Evolutionary conservation across 805 yeast species (phyloP).

Genomic region (Ogataea trehalophila): DNA sequence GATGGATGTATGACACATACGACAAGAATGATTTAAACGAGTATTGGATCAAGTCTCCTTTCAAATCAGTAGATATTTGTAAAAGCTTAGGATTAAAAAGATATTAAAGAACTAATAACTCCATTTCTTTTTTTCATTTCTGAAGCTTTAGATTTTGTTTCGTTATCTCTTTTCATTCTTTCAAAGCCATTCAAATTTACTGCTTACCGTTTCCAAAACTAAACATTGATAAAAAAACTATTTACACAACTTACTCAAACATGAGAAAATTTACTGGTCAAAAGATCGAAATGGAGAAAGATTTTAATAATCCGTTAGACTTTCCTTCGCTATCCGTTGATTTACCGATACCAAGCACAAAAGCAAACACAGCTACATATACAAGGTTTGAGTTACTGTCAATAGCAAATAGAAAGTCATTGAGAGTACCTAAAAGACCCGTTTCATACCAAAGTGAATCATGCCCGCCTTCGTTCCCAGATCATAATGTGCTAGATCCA

Average conservation of each 20-base stretch:
- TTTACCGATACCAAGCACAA: slow-evolving; percentile 5
- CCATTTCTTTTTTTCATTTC: too few relatives aligned
- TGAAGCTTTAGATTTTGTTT: too few relatives aligned
- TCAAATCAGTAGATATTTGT: too few relatives aligned
- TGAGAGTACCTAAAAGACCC: background rate
- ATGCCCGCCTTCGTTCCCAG: too few relatives aligned
- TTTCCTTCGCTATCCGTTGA: slow-evolving; percentile 3
- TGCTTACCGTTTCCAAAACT: background rate
- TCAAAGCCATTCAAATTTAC: background rate
- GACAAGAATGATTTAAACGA: too few relatives aligned
- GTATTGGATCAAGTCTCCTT: too few relatives aligned
- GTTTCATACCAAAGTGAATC: too few relatives aligned
- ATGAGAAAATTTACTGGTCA: slow-evolving; percentile 25
- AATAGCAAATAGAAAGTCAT: background rate
- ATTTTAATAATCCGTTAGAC: slow-evolving; percentile 16
- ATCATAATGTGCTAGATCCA: too few relatives aligned
- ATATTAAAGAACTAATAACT: too few relatives aligned
- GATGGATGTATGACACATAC: background rate
- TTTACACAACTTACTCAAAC: background rate
- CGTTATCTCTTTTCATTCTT: too few relatives aligned
- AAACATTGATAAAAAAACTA: background rate
- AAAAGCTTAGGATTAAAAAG: too few relatives aligned
- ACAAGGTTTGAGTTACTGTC: too few relatives aligned
- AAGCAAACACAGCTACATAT: background rate
- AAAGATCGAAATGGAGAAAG: slow-evolving; percentile 16